Base-by-base conservation (phyloP, 768 basidiomycete species). In the Russula emetica region DNA sequence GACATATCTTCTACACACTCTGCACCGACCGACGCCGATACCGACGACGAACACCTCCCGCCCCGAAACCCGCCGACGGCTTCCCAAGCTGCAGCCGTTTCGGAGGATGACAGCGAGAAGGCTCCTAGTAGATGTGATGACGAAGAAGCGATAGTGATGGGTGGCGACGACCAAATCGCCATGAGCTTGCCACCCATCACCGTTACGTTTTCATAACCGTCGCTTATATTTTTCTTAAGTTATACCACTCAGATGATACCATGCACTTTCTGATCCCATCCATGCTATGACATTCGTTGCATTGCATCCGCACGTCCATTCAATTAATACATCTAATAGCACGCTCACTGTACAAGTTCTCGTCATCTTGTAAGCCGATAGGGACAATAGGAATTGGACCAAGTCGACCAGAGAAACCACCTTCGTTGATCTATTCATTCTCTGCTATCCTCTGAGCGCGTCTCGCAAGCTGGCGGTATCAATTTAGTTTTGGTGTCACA, bases 381-480 rank as follows among this genome's bases (percentile, higher is more conserved):
- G 30, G 54, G 42, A 59, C 47, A 60, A 42, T 44, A 49, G 40
- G 45, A 36, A 49, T 52, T 14, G 22, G 24, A 36, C 3, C 3
- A 54, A 34, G 20, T 30, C 28, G 36, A 50, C n/a, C 18, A 11
- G 6, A 5, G 16, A 22, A 58, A 16, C 28, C 20, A 13, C 11
- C 24, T 34, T 18, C 28, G 16, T 32, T 20, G 10, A 47, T 45
- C 51, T 53, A 65, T 24, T 65, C 55, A 38, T 40, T 57, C 55
- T 65, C 66, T 18, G 61, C 57, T 22, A 62, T 56, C 18, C 53
- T 80, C 72, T 92, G 90, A 1, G 90, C 90, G 28, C 91, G 85
- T 73, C 79, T 90, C 24, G 90, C 90, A 60, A 92, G 74, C 90
- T 92, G 51, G n/a, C 53, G 42, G 51, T 61, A 60, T 24, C 34